These are phyloP conservation scores for Metschnikowia bowlesiae DNA, from an alignment of 805 yeast genomes.

Conservation along the genomic window DNA sequence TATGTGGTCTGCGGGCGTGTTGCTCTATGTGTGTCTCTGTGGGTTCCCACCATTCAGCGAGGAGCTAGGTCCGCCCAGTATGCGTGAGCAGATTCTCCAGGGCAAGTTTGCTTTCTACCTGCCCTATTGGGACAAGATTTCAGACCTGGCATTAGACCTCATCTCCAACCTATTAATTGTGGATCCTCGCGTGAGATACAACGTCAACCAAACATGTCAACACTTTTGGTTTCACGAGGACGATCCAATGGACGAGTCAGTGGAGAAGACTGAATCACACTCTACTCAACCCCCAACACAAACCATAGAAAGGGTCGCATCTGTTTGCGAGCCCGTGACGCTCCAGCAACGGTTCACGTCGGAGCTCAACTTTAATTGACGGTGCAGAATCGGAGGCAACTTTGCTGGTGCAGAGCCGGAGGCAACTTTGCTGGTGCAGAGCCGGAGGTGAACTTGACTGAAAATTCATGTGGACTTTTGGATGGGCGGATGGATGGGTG, in stretches of 20 bases:
- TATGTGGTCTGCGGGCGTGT: slow-evolving; percentile 79
- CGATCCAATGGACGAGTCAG: not conserved
- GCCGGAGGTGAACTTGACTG: no score
- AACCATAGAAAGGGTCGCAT: slow-evolving; percentile 1
- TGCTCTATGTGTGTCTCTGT: slow-evolving; percentile 71
- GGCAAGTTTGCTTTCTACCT: slow-evolving; percentile 72
- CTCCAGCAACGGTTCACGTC: slow-evolving; percentile 16
- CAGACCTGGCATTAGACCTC: slow-evolving; percentile 61
- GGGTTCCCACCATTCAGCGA: slow-evolving; percentile 87
- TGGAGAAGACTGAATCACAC: not conserved
- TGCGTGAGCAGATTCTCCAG: slow-evolving; percentile 66
- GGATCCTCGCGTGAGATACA: slow-evolving; percentile 42
- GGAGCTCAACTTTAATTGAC: slow-evolving; percentile 7
- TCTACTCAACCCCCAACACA: not conserved
- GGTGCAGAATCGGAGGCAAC: no score
- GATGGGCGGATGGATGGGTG: no score
- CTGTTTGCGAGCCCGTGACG: slow-evolving; percentile 12
- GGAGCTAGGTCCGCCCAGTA: slow-evolving; percentile 72
- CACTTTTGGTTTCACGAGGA: slow-evolving; percentile 44
- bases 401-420: no score
- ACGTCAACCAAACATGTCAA: slow-evolving; percentile 32
- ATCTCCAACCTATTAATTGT: slow-evolving; percentile 58
- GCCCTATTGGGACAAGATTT: slow-evolving; percentile 74
- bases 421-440: no score
- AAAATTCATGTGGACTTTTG: no score